Conservation (phyloP, 208 protist genomes). For the Leishmania amazonensis region DNA sequence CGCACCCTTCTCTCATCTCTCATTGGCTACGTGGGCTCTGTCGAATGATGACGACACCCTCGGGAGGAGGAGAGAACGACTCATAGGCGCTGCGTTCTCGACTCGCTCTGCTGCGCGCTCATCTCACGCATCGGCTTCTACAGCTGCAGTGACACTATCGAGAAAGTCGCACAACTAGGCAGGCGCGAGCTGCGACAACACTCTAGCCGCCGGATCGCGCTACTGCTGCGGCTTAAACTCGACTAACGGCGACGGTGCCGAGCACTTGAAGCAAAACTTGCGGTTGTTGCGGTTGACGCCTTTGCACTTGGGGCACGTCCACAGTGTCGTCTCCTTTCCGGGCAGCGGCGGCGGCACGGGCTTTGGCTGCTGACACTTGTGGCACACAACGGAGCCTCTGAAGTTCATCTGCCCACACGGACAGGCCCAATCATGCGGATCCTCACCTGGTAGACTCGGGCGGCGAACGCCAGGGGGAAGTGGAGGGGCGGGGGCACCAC, state of each 20-base stretch:
- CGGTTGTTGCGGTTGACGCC: conserved; percentile 74
- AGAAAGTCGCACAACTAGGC: neutral
- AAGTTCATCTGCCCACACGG: conserved; percentile 94
- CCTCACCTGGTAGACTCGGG: conserved; percentile 84
- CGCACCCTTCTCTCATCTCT: neutral
- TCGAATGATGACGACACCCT: neutral
- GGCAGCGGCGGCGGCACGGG: conserved; percentile 73
- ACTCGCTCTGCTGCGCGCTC: neutral
- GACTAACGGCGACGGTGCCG: conserved; percentile 60
- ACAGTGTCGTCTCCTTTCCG: conserved; percentile 81
- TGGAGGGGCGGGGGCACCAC: conserved; percentile 82
- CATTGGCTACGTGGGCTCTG: neutral
- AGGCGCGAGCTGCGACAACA: neutral
- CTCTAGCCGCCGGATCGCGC: neutral
- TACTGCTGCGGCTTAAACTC: conserved; percentile 66
- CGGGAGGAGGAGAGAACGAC: neutral
- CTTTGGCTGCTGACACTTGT: conserved; percentile 89
- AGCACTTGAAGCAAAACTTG: conserved; percentile 90
- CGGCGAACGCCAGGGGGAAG: conserved; percentile 86
- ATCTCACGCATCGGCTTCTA: neutral
- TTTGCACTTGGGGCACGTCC: conserved; percentile 87
- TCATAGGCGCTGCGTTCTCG: neutral
- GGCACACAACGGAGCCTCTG: conserved; percentile 77
- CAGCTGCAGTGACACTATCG: neutral
- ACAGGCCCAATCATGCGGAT: conserved; percentile 91